Evolutionary conservation across 2,329 filamentous ascomycete genomes (phyloP), one percentile per base, ranked within the genome.

Genomic region (Fusarium sp.): DNA sequence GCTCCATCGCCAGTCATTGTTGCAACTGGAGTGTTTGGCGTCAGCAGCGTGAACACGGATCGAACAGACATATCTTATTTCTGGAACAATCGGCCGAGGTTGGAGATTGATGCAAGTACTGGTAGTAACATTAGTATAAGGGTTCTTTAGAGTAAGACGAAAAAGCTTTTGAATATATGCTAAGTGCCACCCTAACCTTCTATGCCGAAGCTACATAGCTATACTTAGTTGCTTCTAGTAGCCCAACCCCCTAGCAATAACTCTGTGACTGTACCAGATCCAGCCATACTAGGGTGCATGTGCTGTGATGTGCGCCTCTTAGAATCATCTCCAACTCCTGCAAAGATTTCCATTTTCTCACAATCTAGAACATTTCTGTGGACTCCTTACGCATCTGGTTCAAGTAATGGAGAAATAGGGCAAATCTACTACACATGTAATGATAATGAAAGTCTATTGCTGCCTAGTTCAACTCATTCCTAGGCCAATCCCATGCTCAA

Each of bases 401-500:
- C 9, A 6, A 6, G 3, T 2, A 2, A n/a, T 9, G 15, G 0
- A 0, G 6, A 34, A 3, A 0, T 22, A 6, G 1, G 3, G 17
- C 11, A 3, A 14, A 24, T 5, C 6, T 15, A 6, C 4, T 17
- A 24, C 22, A 26, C 14, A 2, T 26, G 5, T 15, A 43, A 17
- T 43, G 15, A 43, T 9, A 17, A 8, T 34, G 8, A 22, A 18
- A 4, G n/a, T 48, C 11, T 15, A 5, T 56, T n/a, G 2, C 7
- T 31, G 15, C 10, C 15, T 14, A 10, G 4, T 10, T 17, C 8
- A 31, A 5, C 22, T 24, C 5, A 18, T 24, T 33, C 17, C 18
- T 63, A 71, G 17, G 48, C 44, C 1, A 72, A 48, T 3, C 78
- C 77, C 76, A 81, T 77, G 36, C 75, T 68, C 40, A 86, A 58